These are phyloP conservation scores for Annulohypoxylon stygium DNA, from an alignment of 495 filamentous ascomycete species.

Conservation along the genomic window DNA sequence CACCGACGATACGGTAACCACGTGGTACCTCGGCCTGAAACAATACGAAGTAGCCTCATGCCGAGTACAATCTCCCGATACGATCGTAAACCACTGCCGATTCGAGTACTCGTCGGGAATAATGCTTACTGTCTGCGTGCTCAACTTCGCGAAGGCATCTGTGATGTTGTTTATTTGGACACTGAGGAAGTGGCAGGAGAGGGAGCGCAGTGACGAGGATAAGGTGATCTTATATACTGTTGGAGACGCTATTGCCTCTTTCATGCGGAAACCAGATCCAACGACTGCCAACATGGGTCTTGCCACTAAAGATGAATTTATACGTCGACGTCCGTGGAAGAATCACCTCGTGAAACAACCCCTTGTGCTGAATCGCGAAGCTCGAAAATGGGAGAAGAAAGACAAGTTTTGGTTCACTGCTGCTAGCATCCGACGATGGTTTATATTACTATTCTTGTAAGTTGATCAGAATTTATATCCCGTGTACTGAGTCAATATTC, in stretches of 20 bases:
- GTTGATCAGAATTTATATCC: neutral
- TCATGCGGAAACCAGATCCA: constrained; percentile 50
- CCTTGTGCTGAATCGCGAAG: neutral
- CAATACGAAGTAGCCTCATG: constrained; percentile 44
- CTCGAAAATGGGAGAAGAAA: neutral
- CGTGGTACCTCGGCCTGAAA: constrained; percentile 43
- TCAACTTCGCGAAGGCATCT: constrained; percentile 38
- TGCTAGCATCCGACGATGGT: neutral
- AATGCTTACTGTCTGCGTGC: constrained; percentile 34
- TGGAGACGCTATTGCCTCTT: constrained; percentile 53
- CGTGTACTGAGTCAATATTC: neutral
- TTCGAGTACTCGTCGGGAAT: constrained; percentile 45
- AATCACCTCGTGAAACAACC: neutral
- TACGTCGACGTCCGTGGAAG: neutral
- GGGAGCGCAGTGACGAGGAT: neutral
- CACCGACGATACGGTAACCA: constrained; percentile 27
- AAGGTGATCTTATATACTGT: constrained; percentile 40
- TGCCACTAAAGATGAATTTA: constrained; percentile 44
- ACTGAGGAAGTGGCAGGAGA: constrained; percentile 20
- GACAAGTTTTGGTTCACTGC: neutral
- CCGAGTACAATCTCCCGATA: constrained; percentile 40
- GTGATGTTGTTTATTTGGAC: constrained; percentile 36
- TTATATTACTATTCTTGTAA: neutral
- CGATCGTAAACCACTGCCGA: constrained; percentile 22
- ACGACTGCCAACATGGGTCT: constrained; percentile 49